Evolutionary conservation across 2,329 filamentous ascomycete genomes (phyloP), one percentile per base, ranked within the genome.

Genomic region (Cryphonectria nitschkei): DNA sequence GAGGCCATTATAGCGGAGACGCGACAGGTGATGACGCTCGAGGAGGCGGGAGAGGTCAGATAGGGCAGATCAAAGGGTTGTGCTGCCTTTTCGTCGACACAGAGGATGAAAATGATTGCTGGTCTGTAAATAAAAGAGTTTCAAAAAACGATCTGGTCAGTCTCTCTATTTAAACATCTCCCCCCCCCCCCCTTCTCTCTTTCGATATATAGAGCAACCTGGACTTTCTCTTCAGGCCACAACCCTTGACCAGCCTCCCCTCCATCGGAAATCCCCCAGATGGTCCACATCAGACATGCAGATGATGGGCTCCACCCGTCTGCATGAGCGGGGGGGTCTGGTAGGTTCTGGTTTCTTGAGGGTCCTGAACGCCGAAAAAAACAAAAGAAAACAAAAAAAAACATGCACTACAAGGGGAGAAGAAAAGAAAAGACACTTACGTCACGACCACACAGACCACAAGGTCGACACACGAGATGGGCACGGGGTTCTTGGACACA

Each of bases 371-470:
- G 32, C 32, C 34, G 6, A 26, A 2, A 26, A 8, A 41, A 8
- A 26, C 0, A 41, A 39, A 63, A 3, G n/a, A n/a, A n/a, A n/a
- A n/a, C n/a, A n/a, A 64, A 62, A 16, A 34, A 41, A 34, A n/a
- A 6, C 0, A 7, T 26, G 9, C 16, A 50, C 19, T n/a, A 11
- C 22, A 11, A 41, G 11, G 32, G 37, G 34, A n/a, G 37, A 7
- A n/a, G 22, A n/a, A 22, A 19, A 16, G 46, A 19, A 29, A 34
- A 58, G 68, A 39, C 43, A 73, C 74, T 75, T 73, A 78, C 77
- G 76, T 74, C 14, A 76, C 76, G 14, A 75, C 69, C 6, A 72
- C 71, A 58, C 76, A 78, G 34, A 64, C 67, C n/a, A 78, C 77
- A 19, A 80, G 72, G 41, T 77, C 74, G n/a, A 75, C 69, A 6